Conservation (phyloP, 768 basidiomycete species). For the Trametes maxima region DNA sequence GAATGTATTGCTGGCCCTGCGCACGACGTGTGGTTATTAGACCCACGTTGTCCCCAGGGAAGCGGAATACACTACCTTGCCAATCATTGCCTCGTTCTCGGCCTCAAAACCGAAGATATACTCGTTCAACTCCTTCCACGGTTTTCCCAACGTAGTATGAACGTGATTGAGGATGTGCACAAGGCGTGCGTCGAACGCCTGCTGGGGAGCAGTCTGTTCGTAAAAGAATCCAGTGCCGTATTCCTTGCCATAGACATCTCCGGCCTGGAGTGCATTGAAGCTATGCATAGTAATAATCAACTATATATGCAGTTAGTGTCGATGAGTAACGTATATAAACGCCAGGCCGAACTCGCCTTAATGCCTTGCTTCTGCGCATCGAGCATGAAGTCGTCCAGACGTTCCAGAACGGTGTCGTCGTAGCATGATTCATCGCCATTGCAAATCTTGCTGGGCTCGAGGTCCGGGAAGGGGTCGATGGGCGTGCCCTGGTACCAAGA, state of each 20-base stretch:
- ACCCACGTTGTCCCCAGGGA: too few species aligned
- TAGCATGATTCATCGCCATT: slow-evolving; percentile 33
- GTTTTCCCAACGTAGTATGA: slow-evolving; percentile 37
- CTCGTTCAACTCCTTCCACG: slow-evolving; percentile 41
- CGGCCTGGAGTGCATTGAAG: slow-evolving; percentile 36
- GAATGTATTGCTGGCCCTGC: slow-evolving; percentile 31
- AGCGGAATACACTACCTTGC: slow-evolving; percentile 19
- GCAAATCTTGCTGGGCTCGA: slow-evolving; percentile 39
- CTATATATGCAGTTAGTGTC: neutral
- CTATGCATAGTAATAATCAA: slow-evolving; percentile 31
- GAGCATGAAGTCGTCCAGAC: slow-evolving; percentile 43
- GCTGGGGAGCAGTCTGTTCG: slow-evolving; percentile 29
- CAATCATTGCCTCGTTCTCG: slow-evolving; percentile 41
- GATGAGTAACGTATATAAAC: neutral
- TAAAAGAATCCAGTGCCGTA: slow-evolving; percentile 41
- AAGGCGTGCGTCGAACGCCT: slow-evolving; percentile 41
- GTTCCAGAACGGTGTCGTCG: slow-evolving; percentile 39
- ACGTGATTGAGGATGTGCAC: slow-evolving; percentile 42
- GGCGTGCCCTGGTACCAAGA: slow-evolving; percentile 27
- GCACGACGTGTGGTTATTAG: neutral
- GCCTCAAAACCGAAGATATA: slow-evolving; percentile 44
- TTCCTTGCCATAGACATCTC: slow-evolving; percentile 39
- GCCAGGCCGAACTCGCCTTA: slow-evolving; percentile 23
- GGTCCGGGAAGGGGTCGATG: slow-evolving; percentile 34
- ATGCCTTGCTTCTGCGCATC: slow-evolving; percentile 38